Evolutionary conservation across 1,139 yeast species (phyloP).

Genomic region (Suhomyces bokatorum): DNA sequence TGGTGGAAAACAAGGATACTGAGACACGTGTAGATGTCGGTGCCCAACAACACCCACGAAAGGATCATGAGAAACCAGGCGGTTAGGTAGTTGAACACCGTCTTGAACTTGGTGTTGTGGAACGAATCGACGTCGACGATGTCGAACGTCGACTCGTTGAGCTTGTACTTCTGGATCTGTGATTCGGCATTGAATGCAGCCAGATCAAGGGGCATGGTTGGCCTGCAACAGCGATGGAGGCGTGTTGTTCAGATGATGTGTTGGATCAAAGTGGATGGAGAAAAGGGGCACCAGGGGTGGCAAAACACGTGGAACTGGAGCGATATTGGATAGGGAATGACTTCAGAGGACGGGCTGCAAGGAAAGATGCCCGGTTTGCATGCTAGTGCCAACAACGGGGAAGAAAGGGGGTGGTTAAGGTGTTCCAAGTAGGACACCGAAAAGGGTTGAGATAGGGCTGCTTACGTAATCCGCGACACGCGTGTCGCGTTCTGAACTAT

Average conservation of each 20-base stretch:
- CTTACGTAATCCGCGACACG: no score
- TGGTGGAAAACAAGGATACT: conserved; percentile 71
- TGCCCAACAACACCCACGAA: conserved; percentile 59
- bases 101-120: conserved; percentile 52
- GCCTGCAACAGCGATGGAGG: neutral
- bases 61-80: conserved; percentile 54
- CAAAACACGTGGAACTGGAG: neutral
- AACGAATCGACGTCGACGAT: conserved; percentile 47
- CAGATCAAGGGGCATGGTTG: conserved; percentile 7
- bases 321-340: neutral
- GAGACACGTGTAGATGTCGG: conserved; percentile 80
- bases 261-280: neutral
- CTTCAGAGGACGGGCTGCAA: neutral
- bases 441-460: no score
- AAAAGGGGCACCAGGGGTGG: neutral
- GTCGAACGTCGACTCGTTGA: conserved; percentile 47
- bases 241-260: neutral
- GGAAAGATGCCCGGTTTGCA: neutral
- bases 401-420: no score
- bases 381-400: neutral
- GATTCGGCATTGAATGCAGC: conserved; percentile 18
- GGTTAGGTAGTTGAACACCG: conserved; percentile 54
- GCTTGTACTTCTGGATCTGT: conserved; percentile 32
- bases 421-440: no score
- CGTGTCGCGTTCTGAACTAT: no score